Conservation (phyloP, 140 eudicot genomes). For the Erigeron philadelphicus region DNA sequence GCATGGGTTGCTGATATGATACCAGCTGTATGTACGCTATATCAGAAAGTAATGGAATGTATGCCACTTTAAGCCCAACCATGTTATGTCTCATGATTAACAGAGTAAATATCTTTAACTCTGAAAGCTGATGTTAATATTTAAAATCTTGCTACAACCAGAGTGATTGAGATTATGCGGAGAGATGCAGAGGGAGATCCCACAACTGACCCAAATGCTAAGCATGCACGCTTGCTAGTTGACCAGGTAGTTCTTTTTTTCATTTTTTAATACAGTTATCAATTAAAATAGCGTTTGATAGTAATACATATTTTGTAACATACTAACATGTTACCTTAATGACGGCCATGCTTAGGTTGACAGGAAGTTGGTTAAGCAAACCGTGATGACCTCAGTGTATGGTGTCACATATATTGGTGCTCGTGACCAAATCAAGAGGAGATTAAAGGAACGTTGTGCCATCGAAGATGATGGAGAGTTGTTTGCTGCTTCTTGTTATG, state of each 20-base stretch:
- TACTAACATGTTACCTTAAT: constrained; percentile 13
- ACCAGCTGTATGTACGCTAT: too few relatives aligned
- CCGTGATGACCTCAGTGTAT: constrained; percentile 97
- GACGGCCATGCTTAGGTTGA: constrained; percentile 60
- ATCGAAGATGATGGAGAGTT: constrained; percentile 71
- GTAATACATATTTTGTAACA: constrained; percentile 12
- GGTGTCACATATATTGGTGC: constrained; percentile 98
- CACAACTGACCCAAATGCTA: constrained; percentile 54
- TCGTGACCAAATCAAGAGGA: constrained; percentile 89
- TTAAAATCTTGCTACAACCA: constrained; percentile 27
- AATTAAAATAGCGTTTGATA: not conserved
- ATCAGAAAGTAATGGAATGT: too few relatives aligned
- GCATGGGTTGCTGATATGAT: too few relatives aligned
- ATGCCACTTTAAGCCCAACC: too few relatives aligned
- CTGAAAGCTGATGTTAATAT: not conserved
- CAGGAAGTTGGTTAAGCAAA: constrained; percentile 92
- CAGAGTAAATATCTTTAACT: too few relatives aligned
- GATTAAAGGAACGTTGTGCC: constrained; percentile 80
- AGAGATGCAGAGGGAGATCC: constrained; percentile 79
- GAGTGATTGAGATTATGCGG: constrained; percentile 90
- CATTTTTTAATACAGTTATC: not conserved
- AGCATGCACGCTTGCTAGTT: constrained; percentile 63
- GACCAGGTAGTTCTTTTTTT: constrained; percentile 47
- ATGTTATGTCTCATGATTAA: too few relatives aligned
- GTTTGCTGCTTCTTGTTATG: constrained; percentile 77